Evolutionary conservation across 106 monocot genomes (phyloP), one percentile per base, ranked within the genome.

Genomic region (Dioscorea zingiberensis): DNA sequence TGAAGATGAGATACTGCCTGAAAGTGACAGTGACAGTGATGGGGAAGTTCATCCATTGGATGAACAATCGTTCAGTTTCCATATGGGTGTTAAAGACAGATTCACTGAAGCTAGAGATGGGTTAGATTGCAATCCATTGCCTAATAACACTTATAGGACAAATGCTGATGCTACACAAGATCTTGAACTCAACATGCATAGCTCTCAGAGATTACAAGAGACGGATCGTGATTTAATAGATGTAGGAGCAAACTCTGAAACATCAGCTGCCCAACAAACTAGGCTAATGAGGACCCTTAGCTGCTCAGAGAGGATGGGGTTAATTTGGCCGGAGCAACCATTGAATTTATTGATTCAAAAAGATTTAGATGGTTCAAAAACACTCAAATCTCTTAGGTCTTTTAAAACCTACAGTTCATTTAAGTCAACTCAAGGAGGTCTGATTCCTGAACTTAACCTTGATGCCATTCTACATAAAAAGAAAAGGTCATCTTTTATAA

Each of bases 251-350:
- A 68, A 55, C 59, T 29, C 70, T 18, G 60, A 68, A 62, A 26
- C 44, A 66, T 83, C 67, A 48, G 13, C n/a, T n/a, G 29, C 3
- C 24, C 67, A 71, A 60, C 57, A 61, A 60, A 84, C 70, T 28
- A 88, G 65, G 45, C 30, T 88, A 47, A 63, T 62, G 3, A 84
- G 64, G 70, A 76, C 73, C 14, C 55, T 81, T 51, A 81, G 88
- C 62, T 61, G 67, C 44, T 89, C 78, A 23, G 81, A 85, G 45
- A 85, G 76, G 67, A 69, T 79, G 67, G 84, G 78, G 14, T 76
- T 85, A 62, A 76, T 76, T 48, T 84, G 84, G 88, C 84, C 88
- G 18, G 84, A 89, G 54, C 78, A 63, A 44, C 78, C 70, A 69
- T 68, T 84, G 27, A 73, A 85, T 55, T 38, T 68, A 32, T 45